Evolutionary conservation across 768 basidiomycete species (phyloP).

Genomic region (Trametes elegans): DNA sequence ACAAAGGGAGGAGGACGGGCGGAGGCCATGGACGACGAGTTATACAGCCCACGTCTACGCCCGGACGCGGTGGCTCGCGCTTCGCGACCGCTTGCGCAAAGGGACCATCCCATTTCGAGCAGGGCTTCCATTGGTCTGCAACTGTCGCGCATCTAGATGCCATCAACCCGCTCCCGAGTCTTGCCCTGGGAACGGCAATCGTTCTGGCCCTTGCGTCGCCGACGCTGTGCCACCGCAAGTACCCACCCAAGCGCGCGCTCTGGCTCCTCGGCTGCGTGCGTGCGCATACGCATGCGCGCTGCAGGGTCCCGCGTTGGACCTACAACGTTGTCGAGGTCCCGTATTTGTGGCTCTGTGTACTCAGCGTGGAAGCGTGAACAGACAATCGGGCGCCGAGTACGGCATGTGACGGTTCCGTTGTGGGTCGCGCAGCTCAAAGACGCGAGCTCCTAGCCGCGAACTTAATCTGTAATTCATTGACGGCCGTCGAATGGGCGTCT

Average conservation of each 20-base stretch:
- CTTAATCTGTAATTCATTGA: constrained; percentile 4
- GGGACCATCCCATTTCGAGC: constrained; percentile 6
- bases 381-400: neutral
- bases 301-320: neutral
- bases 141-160: neutral
- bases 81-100: constrained; percentile 5
- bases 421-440: neutral
- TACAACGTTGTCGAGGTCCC: neutral
- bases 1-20: neutral
- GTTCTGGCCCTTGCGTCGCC: neutral
- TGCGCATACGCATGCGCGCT: neutral
- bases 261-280: neutral
- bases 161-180: constrained; percentile 7
- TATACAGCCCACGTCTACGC: neutral
- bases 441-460: neutral
- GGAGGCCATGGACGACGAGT: neutral
- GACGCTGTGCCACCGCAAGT: neutral
- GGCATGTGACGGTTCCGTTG: neutral
- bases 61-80: neutral
- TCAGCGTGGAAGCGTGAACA: no score
- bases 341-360: no score
- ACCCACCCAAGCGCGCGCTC: neutral
- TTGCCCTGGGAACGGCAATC: constrained; percentile 1
- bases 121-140: constrained; percentile 5
- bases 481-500: neutral